Percentiles rank a stretch among this genome's conserved stretches.
phyloP scores from a whole-genome alignment of 2,329 filamentous ascomycete species.

The Talaromyces pinophilus region DNA sequence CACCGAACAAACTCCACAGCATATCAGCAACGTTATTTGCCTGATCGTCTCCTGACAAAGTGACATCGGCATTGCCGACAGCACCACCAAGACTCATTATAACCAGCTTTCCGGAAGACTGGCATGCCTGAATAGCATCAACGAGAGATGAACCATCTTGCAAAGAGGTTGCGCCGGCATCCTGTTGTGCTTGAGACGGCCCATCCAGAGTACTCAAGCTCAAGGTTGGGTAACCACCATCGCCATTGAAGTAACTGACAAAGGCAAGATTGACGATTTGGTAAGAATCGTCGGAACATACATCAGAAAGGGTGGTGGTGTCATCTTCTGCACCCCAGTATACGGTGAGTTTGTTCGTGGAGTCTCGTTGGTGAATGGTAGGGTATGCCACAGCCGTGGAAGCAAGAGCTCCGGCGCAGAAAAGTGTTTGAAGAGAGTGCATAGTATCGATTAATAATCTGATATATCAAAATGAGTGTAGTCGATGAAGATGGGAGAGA shows the following conservation, averaged over 20 bases:
- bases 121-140: slow-evolving; percentile 47
- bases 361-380: neutral
- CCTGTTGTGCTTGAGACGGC: slow-evolving; percentile 17
- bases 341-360: slow-evolving; percentile 13
- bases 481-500: too few species aligned
- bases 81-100: slow-evolving; percentile 50
- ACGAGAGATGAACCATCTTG: slow-evolving; percentile 43
- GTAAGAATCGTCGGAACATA: slow-evolving; percentile 28
- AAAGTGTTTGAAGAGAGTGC: slow-evolving; percentile 16
- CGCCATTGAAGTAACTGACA: slow-evolving; percentile 41
- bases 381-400: slow-evolving; percentile 16
- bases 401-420: slow-evolving; percentile 8
- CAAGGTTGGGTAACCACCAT: slow-evolving; percentile 20
- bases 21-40: slow-evolving; percentile 35
- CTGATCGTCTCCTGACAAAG: slow-evolving; percentile 15
- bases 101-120: slow-evolving; percentile 47
- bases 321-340: slow-evolving; percentile 23
- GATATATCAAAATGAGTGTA: neutral
- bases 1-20: slow-evolving; percentile 49
- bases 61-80: slow-evolving; percentile 37
- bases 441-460: neutral
- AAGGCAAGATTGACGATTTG: slow-evolving; percentile 50
- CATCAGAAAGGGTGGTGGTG: slow-evolving; percentile 20
- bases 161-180: slow-evolving; percentile 21
- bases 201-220: slow-evolving; percentile 16